A percentile compares a stretch with the other conserved stretches of the same genome.
Conservation (phyloP, 768 basidiomycete genomes). For the Gloeostereum incarnatum region DNA sequence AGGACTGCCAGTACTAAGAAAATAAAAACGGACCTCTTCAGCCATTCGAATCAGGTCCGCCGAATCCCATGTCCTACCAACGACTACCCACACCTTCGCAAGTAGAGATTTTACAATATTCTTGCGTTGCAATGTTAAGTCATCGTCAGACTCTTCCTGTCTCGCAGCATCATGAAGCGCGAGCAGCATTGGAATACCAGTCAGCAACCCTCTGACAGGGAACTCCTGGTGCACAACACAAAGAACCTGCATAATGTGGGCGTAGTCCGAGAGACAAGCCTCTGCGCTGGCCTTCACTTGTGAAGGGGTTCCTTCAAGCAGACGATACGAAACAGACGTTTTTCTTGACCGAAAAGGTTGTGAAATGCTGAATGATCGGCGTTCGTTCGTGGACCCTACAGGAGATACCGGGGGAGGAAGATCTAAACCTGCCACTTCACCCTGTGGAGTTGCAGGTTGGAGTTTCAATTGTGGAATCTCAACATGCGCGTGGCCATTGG, state of each 20-base stretch:
- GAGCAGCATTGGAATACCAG: slow-evolving; percentile 82
- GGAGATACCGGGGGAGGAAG: slow-evolving; percentile 23
- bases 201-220: slow-evolving; percentile 67
- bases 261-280: slow-evolving; percentile 69
- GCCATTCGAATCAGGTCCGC: slow-evolving; percentile 41
- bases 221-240: slow-evolving; percentile 57
- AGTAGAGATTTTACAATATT: slow-evolving; percentile 55
- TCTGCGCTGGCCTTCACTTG: slow-evolving; percentile 32
- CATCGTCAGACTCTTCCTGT: slow-evolving; percentile 28
- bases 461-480: slow-evolving; percentile 20
- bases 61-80: slow-evolving; percentile 68
- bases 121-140: slow-evolving; percentile 30
- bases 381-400: no score
- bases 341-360: slow-evolving; percentile 47
- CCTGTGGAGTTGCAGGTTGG: slow-evolving; percentile 20
- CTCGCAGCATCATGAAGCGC: slow-evolving; percentile 51
- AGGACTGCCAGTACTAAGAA: slow-evolving; percentile 4
- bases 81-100: slow-evolving; percentile 51
- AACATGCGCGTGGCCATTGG: slow-evolving; percentile 17
- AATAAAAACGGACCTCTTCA: slow-evolving; percentile 36
- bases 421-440: slow-evolving; percentile 12
- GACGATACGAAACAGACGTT: slow-evolving; percentile 39
- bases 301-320: slow-evolving; percentile 40
- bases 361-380: slow-evolving; percentile 36
- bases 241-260: slow-evolving; percentile 60